These are phyloP conservation scores for Stachybotrys elegans DNA, from an alignment of 2,329 filamentous ascomycete species.

Conservation along the genomic window DNA sequence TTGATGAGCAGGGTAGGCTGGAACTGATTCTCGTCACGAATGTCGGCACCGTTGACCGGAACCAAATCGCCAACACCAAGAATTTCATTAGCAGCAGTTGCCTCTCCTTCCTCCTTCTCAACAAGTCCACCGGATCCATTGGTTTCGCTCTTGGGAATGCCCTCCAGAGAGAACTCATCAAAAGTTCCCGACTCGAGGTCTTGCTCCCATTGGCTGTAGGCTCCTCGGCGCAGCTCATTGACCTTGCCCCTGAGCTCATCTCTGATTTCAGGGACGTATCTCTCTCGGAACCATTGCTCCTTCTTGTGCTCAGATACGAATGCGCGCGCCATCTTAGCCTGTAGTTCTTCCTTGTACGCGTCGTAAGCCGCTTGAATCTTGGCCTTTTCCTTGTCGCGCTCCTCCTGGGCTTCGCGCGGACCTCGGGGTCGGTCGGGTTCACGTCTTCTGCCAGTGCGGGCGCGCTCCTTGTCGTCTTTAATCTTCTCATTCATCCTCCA, in stretches of 20 bases:
- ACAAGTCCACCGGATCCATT: slow-evolving; percentile 80
- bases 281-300: slow-evolving; percentile 97
- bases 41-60: slow-evolving; percentile 75
- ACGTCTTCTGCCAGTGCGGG: slow-evolving; percentile 63
- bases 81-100: slow-evolving; percentile 85
- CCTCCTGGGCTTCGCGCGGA: slow-evolving; percentile 62
- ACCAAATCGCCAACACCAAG: slow-evolving; percentile 88
- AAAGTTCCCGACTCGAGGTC: slow-evolving; percentile 82
- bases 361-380: slow-evolving; percentile 70
- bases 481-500: slow-evolving; percentile 79
- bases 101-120: slow-evolving; percentile 94
- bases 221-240: slow-evolving; percentile 71
- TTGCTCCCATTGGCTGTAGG: slow-evolving; percentile 82
- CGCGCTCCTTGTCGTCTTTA: slow-evolving; percentile 73
- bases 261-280: slow-evolving; percentile 80
- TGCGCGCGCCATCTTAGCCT: slow-evolving; percentile 74
- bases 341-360: slow-evolving; percentile 62
- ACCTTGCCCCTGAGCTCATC: slow-evolving; percentile 70
- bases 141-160: slow-evolving; percentile 87
- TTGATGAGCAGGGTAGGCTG: slow-evolving; percentile 96
- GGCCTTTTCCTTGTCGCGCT: slow-evolving; percentile 72
- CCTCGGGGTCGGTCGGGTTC: slow-evolving; percentile 60
- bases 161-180: slow-evolving; percentile 91
- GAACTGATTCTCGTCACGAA: slow-evolving; percentile 81
- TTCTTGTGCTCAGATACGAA: slow-evolving; percentile 92